Percentiles rank a stretch among this genome's conserved stretches.
phyloP scores from a whole-genome alignment of 1,284 basidiomycete species.

The Hortiboletus rubellus region DNA sequence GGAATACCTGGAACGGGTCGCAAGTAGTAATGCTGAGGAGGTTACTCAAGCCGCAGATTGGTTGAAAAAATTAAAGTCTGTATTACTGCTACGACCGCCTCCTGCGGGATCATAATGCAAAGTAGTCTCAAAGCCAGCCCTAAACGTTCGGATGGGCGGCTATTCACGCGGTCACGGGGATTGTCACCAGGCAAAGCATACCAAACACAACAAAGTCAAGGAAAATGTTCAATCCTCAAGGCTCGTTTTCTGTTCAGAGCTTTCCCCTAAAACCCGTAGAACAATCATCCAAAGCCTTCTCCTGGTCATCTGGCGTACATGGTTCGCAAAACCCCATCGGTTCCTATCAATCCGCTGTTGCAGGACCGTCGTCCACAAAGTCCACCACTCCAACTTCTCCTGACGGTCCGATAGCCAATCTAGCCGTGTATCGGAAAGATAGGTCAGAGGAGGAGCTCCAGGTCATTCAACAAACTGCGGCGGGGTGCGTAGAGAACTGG shows the following conservation, averaged over 20 bases:
- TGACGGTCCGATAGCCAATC: constrained; percentile 12
- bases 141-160: constrained; percentile 30
- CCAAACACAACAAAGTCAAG: constrained; percentile 57
- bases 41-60: constrained; percentile 64
- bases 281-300: constrained; percentile 1
- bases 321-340: constrained; percentile 19
- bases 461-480: constrained; percentile 44
- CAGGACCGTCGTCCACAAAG: constrained; percentile 37
- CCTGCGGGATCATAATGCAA: not conserved
- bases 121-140: constrained; percentile 34
- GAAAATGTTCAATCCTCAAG: constrained; percentile 57
- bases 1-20: constrained; percentile 70
- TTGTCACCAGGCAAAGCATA: constrained; percentile 42
- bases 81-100: constrained; percentile 27
- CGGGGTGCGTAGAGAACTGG: constrained; percentile 42
- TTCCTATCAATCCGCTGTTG: constrained; percentile 23
- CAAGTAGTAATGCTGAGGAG: constrained; percentile 75
- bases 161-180: constrained; percentile 45
- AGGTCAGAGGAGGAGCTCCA: constrained; percentile 37
- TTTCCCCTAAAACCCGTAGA: constrained; percentile 25
- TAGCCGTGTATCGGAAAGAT: constrained; percentile 20
- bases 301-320: constrained; percentile 6
- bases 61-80: constrained; percentile 53
- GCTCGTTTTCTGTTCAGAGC: constrained; percentile 39
- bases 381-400: constrained; percentile 5